Base-by-base conservation (phyloP, 1,139 yeast species). In the Suhomyces wounanorum region DNA sequence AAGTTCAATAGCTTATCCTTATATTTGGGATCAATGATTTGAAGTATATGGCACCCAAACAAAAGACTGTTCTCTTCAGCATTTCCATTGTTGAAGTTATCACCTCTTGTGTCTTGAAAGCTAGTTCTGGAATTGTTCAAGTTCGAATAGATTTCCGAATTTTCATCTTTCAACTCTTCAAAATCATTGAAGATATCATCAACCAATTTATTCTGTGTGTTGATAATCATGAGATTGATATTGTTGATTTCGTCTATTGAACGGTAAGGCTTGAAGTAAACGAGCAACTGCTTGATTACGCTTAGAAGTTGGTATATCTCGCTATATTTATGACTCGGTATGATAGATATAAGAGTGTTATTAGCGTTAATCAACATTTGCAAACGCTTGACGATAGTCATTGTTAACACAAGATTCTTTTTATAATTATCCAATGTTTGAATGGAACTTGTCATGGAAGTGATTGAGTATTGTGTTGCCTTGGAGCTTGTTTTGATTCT, bases 311-410 rank as follows among this genome's bases (percentile, higher is more conserved):
- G 83, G 3, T 81, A 77, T 51, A 92, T 86, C 53, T 87, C 89
- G 21, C 77, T 72, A 67, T 90, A 94, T 49, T 84, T 77, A 40
- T 66, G 72, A 3, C 67, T 59, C 1, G 67, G 62, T 1, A 85
- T 72, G 47, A 81, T 72, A 6, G 69, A 64, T 26, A 79, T 78
- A 48, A 94, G 77, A 52, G 83, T 84, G 45, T 84, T 84, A 64
- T 87, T 87, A 13, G 96, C 95, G 33, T 84, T 84, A 3, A 89
- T 78, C 49, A 94, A 75, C 88, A 92, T 92, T 63, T 91, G 96
- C 36, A 95, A 76, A 54, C 97, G 78, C 61, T 94, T 89, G 55
- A 94, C 77, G 35, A 92, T 83, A 1, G 96, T 90, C 88, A 94
- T 89, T 13, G 95, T 83, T 35, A 83, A 75, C 2, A 90, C 92